Evolutionary conservation across 768 basidiomycete genomes (phyloP).

Genomic region (Obba rivulosa): DNA sequence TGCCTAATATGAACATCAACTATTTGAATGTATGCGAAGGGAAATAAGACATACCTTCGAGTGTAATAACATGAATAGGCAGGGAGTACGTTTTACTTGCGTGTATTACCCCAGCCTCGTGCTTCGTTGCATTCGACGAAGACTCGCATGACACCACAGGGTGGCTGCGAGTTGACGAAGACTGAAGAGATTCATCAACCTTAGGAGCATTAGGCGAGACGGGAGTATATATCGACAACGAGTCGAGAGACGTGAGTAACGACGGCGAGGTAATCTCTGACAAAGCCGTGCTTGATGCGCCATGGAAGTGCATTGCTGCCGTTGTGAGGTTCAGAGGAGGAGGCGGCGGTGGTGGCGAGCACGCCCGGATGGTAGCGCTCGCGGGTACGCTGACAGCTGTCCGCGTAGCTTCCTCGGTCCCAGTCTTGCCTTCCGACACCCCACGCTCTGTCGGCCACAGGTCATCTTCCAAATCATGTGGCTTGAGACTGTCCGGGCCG

Average conservation of each 20-base stretch:
- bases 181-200: neutral
- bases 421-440: neutral
- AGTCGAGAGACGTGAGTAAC: constrained; percentile 12
- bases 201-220: neutral
- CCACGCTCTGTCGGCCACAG: constrained; percentile 22
- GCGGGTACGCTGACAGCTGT: neutral
- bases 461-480: constrained; percentile 36
- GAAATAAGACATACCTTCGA: constrained; percentile 52
- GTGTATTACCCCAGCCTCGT: constrained; percentile 44
- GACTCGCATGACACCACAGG: neutral
- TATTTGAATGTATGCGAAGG: constrained; percentile 11
- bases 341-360: neutral
- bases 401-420: neutral
- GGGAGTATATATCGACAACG: constrained; percentile 9
- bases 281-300: neutral
- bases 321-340: neutral
- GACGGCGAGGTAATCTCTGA: constrained; percentile 11
- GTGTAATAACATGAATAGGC: constrained; percentile 43
- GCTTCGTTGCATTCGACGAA: neutral
- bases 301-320: neutral
- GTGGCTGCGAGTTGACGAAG: too few species aligned
- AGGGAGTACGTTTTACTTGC: constrained; percentile 53
- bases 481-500: constrained; percentile 40
- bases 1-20: constrained; percentile 36
- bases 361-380: neutral